Evolutionary conservation across 805 yeast genomes (phyloP).

Genomic region (Zygosaccharomyces bisporus): DNA sequence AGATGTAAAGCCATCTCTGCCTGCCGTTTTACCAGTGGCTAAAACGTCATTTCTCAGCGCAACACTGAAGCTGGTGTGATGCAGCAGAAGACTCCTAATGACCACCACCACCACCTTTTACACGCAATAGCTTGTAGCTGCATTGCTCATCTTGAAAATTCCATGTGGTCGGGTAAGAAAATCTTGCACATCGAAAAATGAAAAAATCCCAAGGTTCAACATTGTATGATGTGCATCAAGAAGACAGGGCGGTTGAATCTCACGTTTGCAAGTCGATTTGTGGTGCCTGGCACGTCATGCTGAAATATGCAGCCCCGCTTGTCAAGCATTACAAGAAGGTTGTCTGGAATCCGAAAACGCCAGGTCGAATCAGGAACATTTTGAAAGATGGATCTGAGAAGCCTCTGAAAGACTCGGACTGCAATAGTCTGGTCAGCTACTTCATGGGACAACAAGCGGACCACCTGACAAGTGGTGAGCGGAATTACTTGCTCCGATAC

Average conservation of each 20-base stretch:
- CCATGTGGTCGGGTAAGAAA: neutral
- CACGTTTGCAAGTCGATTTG: neutral
- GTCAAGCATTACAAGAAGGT: slow-evolving; percentile 14
- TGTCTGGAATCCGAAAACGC: slow-evolving; percentile 12
- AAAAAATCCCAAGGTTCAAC: neutral
- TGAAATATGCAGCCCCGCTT: slow-evolving; percentile 17
- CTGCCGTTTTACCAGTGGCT: too few relatives aligned
- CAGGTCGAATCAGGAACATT: slow-evolving; percentile 12
- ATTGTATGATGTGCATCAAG: neutral
- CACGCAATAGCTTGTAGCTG: neutral
- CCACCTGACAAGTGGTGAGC: slow-evolving; percentile 10
- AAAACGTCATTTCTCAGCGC: too few relatives aligned
- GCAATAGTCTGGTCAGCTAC: slow-evolving; percentile 8
- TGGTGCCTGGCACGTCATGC: slow-evolving; percentile 14
- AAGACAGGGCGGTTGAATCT: neutral
- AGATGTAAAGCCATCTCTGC: too few relatives aligned
- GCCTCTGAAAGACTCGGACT: slow-evolving; percentile 9
- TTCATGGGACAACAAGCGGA: slow-evolving; percentile 3
- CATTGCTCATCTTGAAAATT: neutral
- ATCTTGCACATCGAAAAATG: neutral
- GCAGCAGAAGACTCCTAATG: too few relatives aligned
- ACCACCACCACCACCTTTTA: too few relatives aligned
- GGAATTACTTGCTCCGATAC: slow-evolving; percentile 19
- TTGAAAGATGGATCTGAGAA: slow-evolving; percentile 5
- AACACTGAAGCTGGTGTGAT: too few relatives aligned